Base-by-base conservation (phyloP, 2,329 filamentous ascomycete species). In the Colletotrichum somersetense region DNA sequence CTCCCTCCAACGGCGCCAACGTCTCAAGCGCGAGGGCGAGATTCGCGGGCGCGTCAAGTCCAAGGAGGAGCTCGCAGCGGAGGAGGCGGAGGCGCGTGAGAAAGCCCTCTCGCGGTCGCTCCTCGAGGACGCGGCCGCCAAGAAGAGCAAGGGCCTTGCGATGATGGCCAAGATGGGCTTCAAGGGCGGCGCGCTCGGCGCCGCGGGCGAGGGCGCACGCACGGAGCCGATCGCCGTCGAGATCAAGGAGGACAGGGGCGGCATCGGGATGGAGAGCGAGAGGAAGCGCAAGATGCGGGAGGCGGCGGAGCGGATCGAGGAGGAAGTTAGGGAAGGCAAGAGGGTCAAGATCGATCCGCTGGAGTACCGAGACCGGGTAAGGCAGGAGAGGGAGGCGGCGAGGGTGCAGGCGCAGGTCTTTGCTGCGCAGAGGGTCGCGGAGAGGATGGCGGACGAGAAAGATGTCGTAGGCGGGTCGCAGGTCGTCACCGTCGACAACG, bases 91-190 rank as follows among this genome's bases (percentile, higher is more conserved):
- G 53, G 89, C 89, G 20, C 91, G 94, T 64, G 93, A 98, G 80
- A 89, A 88, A 48, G 94, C 93, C 0, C 88, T 98, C 35, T 88
- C 91, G 5, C 93, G 84, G n/a, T 93, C 92, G 6, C 85, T 96
- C 61, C 85, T 97, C 8, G 88, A 91, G 26, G 80, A 83, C 50
- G 81, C 85, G 7, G 81, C 81, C 20, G 83, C 87, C 20, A 87
- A 89, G 62, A 88, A 88, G 76, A 97, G 91, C 83, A 98, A 98
- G 79, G 96, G 96, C 1, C 90, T 97, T 73, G 91, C 93, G 75
- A 98, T 99, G 94, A 97, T 99, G 95, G 92, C 94, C 30, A 96
- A 94, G 81, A 93, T 99, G 87, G 96, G 96, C 0, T 99, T 97
- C 84, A 92, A 90, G 70, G 95, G 95, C 33, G 90, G 89, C 46